These are phyloP conservation scores for Lachnellula willkommii DNA, from an alignment of 2,329 filamentous ascomycete species.

Conservation along the genomic window DNA sequence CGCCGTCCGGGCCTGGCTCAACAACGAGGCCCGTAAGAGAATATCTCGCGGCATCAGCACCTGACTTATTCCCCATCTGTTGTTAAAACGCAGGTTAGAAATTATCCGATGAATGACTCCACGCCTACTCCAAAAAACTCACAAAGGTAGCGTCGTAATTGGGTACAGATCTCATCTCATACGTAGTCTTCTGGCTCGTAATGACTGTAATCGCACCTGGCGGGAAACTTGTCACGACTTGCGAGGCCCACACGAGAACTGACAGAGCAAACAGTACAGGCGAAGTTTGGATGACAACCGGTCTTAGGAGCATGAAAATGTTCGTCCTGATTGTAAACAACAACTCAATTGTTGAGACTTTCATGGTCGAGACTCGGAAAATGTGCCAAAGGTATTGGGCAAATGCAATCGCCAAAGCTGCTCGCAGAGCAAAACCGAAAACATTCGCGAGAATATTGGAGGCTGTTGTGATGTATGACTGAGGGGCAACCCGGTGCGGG, in stretches of 20 bases:
- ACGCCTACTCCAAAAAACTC: background rate
- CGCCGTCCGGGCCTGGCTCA: no score
- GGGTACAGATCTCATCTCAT: slow-evolving; percentile 5
- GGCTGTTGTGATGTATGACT: slow-evolving; percentile 19
- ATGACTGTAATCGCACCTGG: slow-evolving; percentile 22
- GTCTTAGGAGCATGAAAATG: slow-evolving; percentile 10
- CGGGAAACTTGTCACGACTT: slow-evolving; percentile 19
- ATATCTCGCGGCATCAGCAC: slow-evolving; percentile 10
- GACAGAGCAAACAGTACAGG: slow-evolving; percentile 17
- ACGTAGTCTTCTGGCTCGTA: slow-evolving; percentile 1
- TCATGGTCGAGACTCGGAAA: slow-evolving; percentile 18
- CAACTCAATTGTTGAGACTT: slow-evolving; percentile 22
- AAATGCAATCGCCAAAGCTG: slow-evolving; percentile 15
- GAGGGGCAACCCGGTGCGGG: slow-evolving; percentile 13
- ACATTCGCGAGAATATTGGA: slow-evolving; percentile 23
- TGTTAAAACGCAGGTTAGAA: background rate
- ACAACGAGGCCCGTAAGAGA: slow-evolving; percentile 3
- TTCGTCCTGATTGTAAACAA: slow-evolving; percentile 20
- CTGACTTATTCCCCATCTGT: slow-evolving; percentile 24
- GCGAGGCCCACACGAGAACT: slow-evolving; percentile 13
- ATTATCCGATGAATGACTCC: background rate
- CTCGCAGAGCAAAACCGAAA: slow-evolving; percentile 18
- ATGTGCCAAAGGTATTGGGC: slow-evolving; percentile 22
- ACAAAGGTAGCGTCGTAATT: slow-evolving; percentile 24
- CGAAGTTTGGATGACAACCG: slow-evolving; percentile 11